Evolutionary conservation across 345 rosid species (phyloP), one percentile per base, ranked within the genome.

Genomic region (Mallotus nudiflorus): DNA sequence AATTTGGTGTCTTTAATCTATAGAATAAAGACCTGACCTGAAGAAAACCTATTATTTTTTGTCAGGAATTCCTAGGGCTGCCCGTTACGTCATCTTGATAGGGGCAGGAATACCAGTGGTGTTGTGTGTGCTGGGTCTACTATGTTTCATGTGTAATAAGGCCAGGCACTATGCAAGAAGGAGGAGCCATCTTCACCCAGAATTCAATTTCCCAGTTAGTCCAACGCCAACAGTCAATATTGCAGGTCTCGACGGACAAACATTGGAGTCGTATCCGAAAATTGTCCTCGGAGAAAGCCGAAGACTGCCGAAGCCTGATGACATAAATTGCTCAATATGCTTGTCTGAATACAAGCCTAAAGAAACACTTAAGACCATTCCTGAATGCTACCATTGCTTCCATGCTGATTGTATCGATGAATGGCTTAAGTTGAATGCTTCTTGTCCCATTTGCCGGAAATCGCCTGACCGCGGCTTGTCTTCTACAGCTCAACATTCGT

Each of bases 241-340:
- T 12, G 16, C 40, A 22, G 92, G 96, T 3, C 71, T 91, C 0
- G 90, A 89, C 33, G 80, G 53, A 19, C 59, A 73, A 0, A 82
- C 85, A 0, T 81, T 91, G 22, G 88, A 89, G 15, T 89, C 92
- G 0, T 89, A 82, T 57, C 91, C 91, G 1, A 90, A 81, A 53
- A 77, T 80, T 25, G 80, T 79, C 1, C 72, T 82, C 0, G 81
- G 84, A 0, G 81, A 84, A 72, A 85, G 89, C 76, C 56, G 77
- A 31, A 60, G 89, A 2, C 68, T 82, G 74, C 83, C 89, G 0
- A 81, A 81, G 28, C 82, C 77, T 0, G 82, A 81, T 1, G 86
- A 81, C 45, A 75, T 19, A 69, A 73, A 72, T 8, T 83, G 89
- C 65, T 25, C 85, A 0, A 85, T 85, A 2, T 85, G 87, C 68